Evolutionary conservation across 139 green algal genomes (phyloP).

Genomic region (Coelastrella sp.): DNA sequence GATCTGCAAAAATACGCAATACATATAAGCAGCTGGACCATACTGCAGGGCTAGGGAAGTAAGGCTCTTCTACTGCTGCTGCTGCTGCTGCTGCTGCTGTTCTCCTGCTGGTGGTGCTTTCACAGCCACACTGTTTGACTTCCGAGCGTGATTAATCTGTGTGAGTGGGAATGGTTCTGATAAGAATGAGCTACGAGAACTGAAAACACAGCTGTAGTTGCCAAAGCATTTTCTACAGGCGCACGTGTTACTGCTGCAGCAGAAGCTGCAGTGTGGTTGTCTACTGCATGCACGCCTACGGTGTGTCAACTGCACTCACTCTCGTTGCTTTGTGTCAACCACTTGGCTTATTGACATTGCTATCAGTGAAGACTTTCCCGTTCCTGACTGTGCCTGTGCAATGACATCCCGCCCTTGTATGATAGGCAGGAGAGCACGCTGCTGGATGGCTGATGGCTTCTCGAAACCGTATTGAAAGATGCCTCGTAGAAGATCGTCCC

Average conservation of each 20-base stretch:
- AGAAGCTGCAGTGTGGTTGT: not conserved
- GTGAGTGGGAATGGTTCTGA: too few species aligned
- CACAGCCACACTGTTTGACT: too few species aligned
- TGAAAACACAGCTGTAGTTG: too few species aligned
- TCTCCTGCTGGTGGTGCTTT: too few species aligned
- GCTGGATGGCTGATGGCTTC: constrained; percentile 98
- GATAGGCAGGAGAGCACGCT: constrained; percentile 96
- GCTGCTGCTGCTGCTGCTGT: not conserved
- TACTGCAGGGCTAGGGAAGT: not conserved
- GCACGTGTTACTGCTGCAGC: not conserved
- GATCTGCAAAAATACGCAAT: not conserved
- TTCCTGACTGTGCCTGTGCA: constrained; percentile 96
- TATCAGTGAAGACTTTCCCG: constrained; percentile 98
- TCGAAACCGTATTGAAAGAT: constrained; percentile 98
- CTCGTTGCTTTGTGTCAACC: constrained; percentile 81
- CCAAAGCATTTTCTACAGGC: not conserved
- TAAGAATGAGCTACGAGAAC: too few species aligned
- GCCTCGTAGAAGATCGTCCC: constrained; percentile 94
- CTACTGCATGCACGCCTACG: not conserved
- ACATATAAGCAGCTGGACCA: not conserved
- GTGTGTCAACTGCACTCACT: constrained; percentile 63
- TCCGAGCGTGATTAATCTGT: too few species aligned
- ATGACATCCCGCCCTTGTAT: constrained; percentile 94
- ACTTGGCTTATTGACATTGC: constrained; percentile 91
- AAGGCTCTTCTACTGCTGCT: not conserved